A percentile compares a stretch with the other conserved stretches of the same genome.
Evolutionary conservation across 495 filamentous ascomycete species (phyloP).

Genomic region (Podospora pseudocomata): DNA sequence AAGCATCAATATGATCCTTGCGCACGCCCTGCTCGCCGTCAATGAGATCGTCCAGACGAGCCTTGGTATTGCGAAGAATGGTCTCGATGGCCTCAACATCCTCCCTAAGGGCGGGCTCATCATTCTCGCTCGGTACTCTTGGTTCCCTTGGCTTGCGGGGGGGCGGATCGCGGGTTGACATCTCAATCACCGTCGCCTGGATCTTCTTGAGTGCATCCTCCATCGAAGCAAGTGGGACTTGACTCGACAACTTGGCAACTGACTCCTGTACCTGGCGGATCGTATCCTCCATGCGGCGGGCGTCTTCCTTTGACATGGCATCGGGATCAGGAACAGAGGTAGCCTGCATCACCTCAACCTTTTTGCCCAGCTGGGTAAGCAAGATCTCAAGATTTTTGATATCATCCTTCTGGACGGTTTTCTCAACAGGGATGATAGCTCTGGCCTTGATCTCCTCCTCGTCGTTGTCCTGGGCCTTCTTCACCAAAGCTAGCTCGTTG

Average conservation of each 20-base stretch:
- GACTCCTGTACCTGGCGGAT: conserved; percentile 53
- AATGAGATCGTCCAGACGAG: conserved; percentile 71
- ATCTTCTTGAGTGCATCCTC: conserved; percentile 31
- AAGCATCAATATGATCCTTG: conserved; percentile 69
- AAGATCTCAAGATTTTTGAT: conserved; percentile 79
- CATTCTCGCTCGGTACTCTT: conserved; percentile 1
- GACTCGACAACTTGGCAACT: conserved; percentile 54
- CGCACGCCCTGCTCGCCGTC: conserved; percentile 60
- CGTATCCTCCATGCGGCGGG: conserved; percentile 39
- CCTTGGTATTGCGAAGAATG: conserved; percentile 78
- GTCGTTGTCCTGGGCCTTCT: conserved; percentile 23
- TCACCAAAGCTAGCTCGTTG: conserved; percentile 48
- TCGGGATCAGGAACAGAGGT: conserved; percentile 45
- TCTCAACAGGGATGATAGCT: conserved; percentile 35
- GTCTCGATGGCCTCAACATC: conserved; percentile 87
- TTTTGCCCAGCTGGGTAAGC: conserved; percentile 75
- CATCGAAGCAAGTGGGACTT: conserved; percentile 26
- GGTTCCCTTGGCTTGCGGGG: conserved; percentile 11
- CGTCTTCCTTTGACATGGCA: conserved; percentile 43
- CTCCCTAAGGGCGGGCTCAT: conserved; percentile 55
- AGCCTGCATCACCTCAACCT: conserved; percentile 75
- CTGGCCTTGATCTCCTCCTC: conserved; percentile 15
- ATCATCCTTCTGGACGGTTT: conserved; percentile 58
- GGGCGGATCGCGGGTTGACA: conserved; percentile 26
- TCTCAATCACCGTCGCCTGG: conserved; percentile 37